Evolutionary conservation across 2,329 filamentous ascomycete genomes (phyloP).

Genomic region (Phialemonium atrogriseum): DNA sequence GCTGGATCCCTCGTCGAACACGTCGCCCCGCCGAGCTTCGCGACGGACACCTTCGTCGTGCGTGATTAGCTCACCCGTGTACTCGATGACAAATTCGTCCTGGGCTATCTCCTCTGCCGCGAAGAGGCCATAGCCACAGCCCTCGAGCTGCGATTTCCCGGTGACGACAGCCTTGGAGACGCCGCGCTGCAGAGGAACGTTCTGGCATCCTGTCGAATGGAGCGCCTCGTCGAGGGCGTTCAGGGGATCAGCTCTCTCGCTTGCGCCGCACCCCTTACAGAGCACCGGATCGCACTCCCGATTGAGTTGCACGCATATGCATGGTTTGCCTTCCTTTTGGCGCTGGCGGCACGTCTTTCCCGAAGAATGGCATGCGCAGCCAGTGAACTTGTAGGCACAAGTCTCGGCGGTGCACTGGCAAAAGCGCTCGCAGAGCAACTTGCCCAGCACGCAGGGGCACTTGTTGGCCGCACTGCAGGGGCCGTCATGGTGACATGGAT

Average conservation of each 20-base stretch:
- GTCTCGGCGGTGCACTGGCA: slow-evolving; percentile 54
- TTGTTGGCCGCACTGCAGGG: slow-evolving; percentile 47
- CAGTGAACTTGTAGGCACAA: slow-evolving; percentile 57
- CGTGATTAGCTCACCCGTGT: slow-evolving; percentile 69
- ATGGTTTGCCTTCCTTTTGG: slow-evolving; percentile 48
- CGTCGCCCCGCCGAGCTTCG: slow-evolving; percentile 50
- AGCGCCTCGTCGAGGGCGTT: slow-evolving; percentile 53
- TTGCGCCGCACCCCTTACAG: slow-evolving; percentile 62
- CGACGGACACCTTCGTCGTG: slow-evolving; percentile 62
- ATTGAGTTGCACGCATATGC: slow-evolving; percentile 63
- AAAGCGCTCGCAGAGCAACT: slow-evolving; percentile 63
- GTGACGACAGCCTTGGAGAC: slow-evolving; percentile 57
- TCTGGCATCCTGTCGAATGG: slow-evolving; percentile 56
- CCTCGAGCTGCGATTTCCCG: slow-evolving; percentile 60
- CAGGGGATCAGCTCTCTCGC: slow-evolving; percentile 59
- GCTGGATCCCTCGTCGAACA: slow-evolving; percentile 53
- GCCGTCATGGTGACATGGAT: slow-evolving; percentile 63
- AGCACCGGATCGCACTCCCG: slow-evolving; percentile 75
- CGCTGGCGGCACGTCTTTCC: slow-evolving; percentile 52
- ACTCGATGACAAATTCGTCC: slow-evolving; percentile 73
- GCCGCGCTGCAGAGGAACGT: slow-evolving; percentile 63
- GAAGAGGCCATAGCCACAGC: slow-evolving; percentile 68
- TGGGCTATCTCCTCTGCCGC: slow-evolving; percentile 57
- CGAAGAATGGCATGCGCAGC: slow-evolving; percentile 52
- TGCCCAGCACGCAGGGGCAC: slow-evolving; percentile 55